phyloP scores from a whole-genome alignment of 306 rosid species.

The Potentilla sterilis region DNA sequence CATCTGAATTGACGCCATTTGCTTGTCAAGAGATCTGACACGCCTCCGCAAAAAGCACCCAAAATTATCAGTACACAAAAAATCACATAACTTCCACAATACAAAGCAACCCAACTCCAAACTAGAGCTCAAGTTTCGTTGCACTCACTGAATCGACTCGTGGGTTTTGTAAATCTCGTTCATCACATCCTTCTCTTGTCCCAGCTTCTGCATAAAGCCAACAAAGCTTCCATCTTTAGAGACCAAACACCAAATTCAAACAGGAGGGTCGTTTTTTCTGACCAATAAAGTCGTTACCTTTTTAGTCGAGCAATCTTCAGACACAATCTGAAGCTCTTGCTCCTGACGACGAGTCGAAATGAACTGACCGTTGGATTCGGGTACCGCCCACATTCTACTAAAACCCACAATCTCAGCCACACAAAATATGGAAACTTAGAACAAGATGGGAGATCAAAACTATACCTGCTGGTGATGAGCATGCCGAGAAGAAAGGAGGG shows the following conservation, averaged over 20 bases:
- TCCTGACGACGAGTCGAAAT: constrained; percentile 56
- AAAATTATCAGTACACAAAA: constrained; percentile 3
- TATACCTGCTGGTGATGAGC: constrained; percentile 78
- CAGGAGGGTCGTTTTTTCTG: not conserved
- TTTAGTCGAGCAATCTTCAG: constrained; percentile 59
- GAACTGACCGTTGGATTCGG: constrained; percentile 62
- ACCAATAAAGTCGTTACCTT: constrained; percentile 33
- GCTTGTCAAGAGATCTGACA: constrained; percentile 81
- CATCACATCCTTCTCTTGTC: constrained; percentile 48
- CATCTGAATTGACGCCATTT: constrained; percentile 75
- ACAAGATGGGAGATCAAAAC: not conserved
- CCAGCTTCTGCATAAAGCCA: constrained; percentile 45
- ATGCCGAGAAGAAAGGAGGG: constrained; percentile 71
- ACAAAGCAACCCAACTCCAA: not conserved
- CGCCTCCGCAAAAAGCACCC: constrained; percentile 35
- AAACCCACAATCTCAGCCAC: not conserved
- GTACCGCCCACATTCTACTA: constrained; percentile 67
- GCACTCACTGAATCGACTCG: constrained; percentile 88
- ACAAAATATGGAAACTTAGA: too few relatives aligned
- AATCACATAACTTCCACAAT: constrained; percentile 9
- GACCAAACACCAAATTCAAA: not conserved
- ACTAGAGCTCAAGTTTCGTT: constrained; percentile 7
- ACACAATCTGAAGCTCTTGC: constrained; percentile 65
- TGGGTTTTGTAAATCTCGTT: constrained; percentile 69
- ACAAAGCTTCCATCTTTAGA: not conserved